phyloP scores from a whole-genome alignment of 2,329 filamentous ascomycete genomes.

The Moelleriella libera region DNA sequence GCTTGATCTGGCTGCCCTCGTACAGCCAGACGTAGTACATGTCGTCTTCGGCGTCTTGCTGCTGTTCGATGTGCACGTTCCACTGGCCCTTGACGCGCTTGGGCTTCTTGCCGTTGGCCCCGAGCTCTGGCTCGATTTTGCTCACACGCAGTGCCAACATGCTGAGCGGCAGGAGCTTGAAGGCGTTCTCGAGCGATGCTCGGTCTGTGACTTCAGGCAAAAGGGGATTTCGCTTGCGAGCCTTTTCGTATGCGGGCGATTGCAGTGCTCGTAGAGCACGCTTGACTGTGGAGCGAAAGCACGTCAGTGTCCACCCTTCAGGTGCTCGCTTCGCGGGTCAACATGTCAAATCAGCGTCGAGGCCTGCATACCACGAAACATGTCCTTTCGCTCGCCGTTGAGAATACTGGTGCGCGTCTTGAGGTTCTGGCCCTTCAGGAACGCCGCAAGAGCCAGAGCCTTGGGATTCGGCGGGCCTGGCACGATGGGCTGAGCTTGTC shows the following conservation, averaged over 20 bases:
- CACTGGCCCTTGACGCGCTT: slow-evolving; percentile 93
- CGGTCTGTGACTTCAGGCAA: slow-evolving; percentile 82
- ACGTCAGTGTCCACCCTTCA: neutral
- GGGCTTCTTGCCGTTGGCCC: slow-evolving; percentile 48
- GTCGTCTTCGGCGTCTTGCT: slow-evolving; percentile 77
- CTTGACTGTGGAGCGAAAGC: slow-evolving; percentile 56
- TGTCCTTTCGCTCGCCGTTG: slow-evolving; percentile 92
- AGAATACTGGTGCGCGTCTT: slow-evolving; percentile 87
- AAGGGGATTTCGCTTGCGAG: slow-evolving; percentile 74
- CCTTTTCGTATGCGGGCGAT: slow-evolving; percentile 81
- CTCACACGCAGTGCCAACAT: slow-evolving; percentile 82
- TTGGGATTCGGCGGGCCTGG: slow-evolving; percentile 78
- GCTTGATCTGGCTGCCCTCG: slow-evolving; percentile 86
- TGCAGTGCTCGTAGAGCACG: slow-evolving; percentile 82
- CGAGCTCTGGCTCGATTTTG: slow-evolving; percentile 59
- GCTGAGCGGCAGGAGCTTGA: slow-evolving; percentile 89
- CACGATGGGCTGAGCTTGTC: slow-evolving; percentile 51
- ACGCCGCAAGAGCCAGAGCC: slow-evolving; percentile 78
- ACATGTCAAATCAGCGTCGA: neutral
- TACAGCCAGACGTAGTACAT: slow-evolving; percentile 97
- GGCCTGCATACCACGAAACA: slow-evolving; percentile 66
- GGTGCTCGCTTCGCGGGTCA: neutral
- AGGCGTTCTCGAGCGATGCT: slow-evolving; percentile 77
- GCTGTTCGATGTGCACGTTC: slow-evolving; percentile 90
- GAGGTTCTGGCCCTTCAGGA: slow-evolving; percentile 68